Percentiles rank a stretch among this genome's conserved stretches.
Conservation (phyloP, 192 early-diverging fungal genomes). For the Mortierella antarctica region DNA sequence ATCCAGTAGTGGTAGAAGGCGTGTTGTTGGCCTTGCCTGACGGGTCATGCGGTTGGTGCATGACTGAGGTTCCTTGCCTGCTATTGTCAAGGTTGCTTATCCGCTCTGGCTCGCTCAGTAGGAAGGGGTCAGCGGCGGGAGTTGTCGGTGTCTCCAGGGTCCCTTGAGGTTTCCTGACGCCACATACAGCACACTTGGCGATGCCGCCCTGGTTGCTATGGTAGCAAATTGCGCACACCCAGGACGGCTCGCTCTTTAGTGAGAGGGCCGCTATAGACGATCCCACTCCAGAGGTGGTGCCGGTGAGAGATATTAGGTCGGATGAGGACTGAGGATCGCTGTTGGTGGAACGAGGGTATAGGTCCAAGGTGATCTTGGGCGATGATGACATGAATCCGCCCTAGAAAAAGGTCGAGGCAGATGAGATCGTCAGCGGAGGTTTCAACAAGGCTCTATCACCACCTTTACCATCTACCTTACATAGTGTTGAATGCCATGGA, state of each 20-base stretch:
- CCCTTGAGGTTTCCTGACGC: conserved; percentile 54
- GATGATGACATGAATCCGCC: conserved; percentile 67
- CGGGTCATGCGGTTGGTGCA: not conserved
- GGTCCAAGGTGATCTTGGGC: conserved; percentile 71
- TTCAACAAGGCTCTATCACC: not conserved
- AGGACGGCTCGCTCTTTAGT: conserved; percentile 31
- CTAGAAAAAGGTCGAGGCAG: conserved; percentile 14
- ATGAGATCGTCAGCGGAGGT: not conserved
- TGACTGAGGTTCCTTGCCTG: not conserved
- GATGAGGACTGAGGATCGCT: conserved; percentile 1
- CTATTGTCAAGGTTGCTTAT: not conserved
- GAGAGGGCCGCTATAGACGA: conserved; percentile 19
- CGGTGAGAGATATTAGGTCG: conserved; percentile 8
- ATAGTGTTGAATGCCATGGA: conserved; percentile 60
- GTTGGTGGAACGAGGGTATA: conserved; percentile 47
- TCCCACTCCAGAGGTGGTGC: conserved; percentile 11
- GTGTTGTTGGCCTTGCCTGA: not conserved
- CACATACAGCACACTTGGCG: conserved; percentile 68
- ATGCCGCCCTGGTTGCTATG: conserved; percentile 51
- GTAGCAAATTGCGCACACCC: conserved; percentile 69
- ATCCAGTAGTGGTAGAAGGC: not conserved
- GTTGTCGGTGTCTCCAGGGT: conserved; percentile 3
- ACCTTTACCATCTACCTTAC: conserved; percentile 32
- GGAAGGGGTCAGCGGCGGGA: conserved; percentile 19
- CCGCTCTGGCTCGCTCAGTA: conserved; percentile 7